A percentile compares a stretch with the other conserved stretches of the same genome.
phyloP scores from a whole-genome alignment of 1,284 basidiomycete species.

The Cerrena zonata region DNA sequence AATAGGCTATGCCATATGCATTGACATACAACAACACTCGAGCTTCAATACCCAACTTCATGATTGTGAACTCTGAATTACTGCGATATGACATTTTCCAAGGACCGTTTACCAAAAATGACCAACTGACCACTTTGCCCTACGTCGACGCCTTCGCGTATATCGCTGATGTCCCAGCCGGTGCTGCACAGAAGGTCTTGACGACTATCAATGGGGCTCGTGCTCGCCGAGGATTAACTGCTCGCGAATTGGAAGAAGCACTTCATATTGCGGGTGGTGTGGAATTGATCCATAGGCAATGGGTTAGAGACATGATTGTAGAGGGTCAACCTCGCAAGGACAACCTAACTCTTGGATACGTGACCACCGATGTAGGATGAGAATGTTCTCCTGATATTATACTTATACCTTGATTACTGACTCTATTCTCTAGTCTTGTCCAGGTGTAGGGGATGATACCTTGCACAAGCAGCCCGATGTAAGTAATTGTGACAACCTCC shows the following conservation, averaged over 20 bases:
- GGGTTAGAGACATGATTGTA: background rate
- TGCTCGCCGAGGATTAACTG: too few species aligned
- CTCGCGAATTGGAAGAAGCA: too few species aligned
- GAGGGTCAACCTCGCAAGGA: too few species aligned
- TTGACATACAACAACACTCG: conserved; percentile 58
- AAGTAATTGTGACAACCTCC: too few species aligned
- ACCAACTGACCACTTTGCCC: background rate
- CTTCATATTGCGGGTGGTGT: background rate
- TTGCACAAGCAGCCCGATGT: too few species aligned
- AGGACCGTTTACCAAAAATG: conserved; percentile 60
- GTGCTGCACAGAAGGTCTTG: background rate
- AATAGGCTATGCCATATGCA: conserved; percentile 48
- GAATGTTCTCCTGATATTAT: too few species aligned
- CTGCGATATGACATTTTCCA: conserved; percentile 68
- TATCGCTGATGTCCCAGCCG: background rate
- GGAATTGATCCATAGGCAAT: background rate
- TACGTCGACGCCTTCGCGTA: background rate
- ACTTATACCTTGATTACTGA: too few species aligned
- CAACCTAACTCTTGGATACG: too few species aligned
- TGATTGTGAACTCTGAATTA: conserved; percentile 69
- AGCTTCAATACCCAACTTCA: conserved; percentile 53
- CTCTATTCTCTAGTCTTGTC: too few species aligned
- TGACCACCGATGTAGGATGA: background rate
- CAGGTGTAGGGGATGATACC: too few species aligned
- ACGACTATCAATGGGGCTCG: background rate